Percentiles rank a stretch among this genome's conserved stretches.
Evolutionary conservation across 495 filamentous ascomycete species (phyloP).

Genomic region (Aspergillus asperescens): DNA sequence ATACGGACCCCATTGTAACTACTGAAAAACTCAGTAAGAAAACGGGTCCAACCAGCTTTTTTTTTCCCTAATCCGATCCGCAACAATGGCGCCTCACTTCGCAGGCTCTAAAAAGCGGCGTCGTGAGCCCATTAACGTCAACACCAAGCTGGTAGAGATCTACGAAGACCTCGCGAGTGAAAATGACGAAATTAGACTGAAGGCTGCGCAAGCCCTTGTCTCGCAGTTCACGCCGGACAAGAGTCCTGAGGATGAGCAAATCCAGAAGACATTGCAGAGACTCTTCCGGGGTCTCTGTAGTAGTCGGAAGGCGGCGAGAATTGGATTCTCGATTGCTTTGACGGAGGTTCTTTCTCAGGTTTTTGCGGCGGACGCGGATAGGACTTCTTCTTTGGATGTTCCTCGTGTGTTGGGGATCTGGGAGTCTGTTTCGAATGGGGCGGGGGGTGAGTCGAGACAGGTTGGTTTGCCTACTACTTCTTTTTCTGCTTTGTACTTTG

Average conservation of each 20-base stretch:
- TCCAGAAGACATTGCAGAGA: slow-evolving; percentile 48
- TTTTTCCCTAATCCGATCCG: background rate
- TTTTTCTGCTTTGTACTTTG: background rate
- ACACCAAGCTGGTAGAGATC: slow-evolving; percentile 48
- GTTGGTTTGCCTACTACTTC: slow-evolving; percentile 24
- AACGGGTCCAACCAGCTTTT: background rate
- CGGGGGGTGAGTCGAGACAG: slow-evolving; percentile 60
- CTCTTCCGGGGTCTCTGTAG: slow-evolving; percentile 87
- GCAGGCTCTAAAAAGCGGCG: slow-evolving; percentile 40
- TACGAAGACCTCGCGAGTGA: slow-evolving; percentile 53
- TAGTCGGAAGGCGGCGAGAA: slow-evolving; percentile 77
- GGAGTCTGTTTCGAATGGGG: slow-evolving; percentile 58
- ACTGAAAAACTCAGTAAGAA: background rate
- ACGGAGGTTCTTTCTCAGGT: slow-evolving; percentile 71
- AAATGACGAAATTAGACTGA: slow-evolving; percentile 46
- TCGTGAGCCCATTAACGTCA: slow-evolving; percentile 42
- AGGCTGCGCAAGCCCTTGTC: slow-evolving; percentile 43
- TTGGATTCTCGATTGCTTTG: slow-evolving; percentile 87
- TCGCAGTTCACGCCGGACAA: slow-evolving; percentile 44
- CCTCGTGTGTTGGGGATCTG: slow-evolving; percentile 57
- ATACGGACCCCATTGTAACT: background rate
- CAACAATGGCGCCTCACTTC: slow-evolving; percentile 24
- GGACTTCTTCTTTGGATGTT: slow-evolving; percentile 40
- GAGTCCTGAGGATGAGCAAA: slow-evolving; percentile 36
- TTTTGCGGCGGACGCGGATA: slow-evolving; percentile 19